Conservation (phyloP, 139 green algal genomes). For the Coccomyxa sp. region DNA sequence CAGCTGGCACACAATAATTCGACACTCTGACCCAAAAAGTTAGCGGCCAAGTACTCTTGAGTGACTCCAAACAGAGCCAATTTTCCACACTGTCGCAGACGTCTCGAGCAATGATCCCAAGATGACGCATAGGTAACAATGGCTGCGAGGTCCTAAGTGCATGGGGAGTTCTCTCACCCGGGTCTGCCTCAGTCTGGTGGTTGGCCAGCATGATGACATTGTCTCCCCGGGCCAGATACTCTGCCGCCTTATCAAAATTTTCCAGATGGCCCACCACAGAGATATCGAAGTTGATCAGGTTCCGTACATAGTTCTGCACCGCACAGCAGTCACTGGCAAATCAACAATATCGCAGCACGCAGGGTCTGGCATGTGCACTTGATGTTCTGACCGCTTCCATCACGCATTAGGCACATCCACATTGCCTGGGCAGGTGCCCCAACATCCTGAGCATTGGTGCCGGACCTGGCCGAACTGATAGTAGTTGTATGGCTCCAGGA, state of each 20-base stretch:
- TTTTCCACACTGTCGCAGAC: background rate
- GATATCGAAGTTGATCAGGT: conserved; percentile 87
- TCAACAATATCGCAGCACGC: background rate
- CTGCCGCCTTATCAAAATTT: conserved; percentile 35
- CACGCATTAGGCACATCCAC: background rate
- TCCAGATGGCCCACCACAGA: conserved; percentile 66
- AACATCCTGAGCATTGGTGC: background rate
- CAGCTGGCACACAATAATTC: background rate
- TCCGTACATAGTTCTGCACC: conserved; percentile 66
- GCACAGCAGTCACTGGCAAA: background rate
- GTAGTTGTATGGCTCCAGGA: conserved; percentile 90
- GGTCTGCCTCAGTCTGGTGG: conserved; percentile 98
- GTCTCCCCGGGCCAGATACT: conserved; percentile 64
- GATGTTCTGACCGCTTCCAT: background rate
- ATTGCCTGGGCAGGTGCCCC: background rate
- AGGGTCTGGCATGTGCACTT: background rate
- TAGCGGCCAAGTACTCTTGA: background rate
- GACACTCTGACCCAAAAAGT: background rate
- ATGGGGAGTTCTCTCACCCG: conserved; percentile 34
- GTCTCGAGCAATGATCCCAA: too few species aligned
- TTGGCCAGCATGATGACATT: conserved; percentile 98
- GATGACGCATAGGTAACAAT: too few species aligned
- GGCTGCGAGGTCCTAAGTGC: too few species aligned
- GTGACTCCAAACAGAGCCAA: background rate
- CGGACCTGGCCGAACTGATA: conserved; percentile 87